Base-by-base conservation (phyloP, 2,329 filamentous ascomycete species). In the Epichloe brachyelytri region DNA sequence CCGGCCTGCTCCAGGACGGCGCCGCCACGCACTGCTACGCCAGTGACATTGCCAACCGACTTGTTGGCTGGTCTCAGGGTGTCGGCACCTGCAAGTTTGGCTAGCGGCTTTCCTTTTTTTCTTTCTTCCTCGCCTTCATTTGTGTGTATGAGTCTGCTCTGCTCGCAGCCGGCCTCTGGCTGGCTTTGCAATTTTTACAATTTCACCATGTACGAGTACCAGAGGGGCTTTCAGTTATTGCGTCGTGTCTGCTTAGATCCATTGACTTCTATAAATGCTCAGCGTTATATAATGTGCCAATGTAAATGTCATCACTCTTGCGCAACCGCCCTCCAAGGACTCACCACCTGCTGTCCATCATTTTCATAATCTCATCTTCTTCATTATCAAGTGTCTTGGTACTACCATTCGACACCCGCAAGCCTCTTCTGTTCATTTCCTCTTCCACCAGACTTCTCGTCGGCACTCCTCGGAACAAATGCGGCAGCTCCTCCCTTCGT, bases 401-500 rank as follows among this genome's bases (percentile, higher is more conserved):
- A 12, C 51, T 55, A n/a, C 62, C 65, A 45, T 64, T 65, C 10
- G 60, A 64, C 19, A 63, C 53, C 34, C 56, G 59, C 22, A 76
- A 50, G 3, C 74, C 73, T 54, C 75, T 73, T 59, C 69, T 72
- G 57, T 75, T 71, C 62, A 88, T 66, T 65, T 86, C 83, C 5
- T 62, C 68, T 51, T 82, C 76, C 11, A 90, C 65, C 34, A 70
- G 71, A 11, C 72, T 71, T 34, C 81, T 72, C 17, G 74, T 80
- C 56, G 87, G 62, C 62, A 87, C 76, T 3, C 71, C 74, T 39
- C 62, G 62, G 2, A 64, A 60, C 15, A 75, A 63, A 19, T 65
- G 67, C n/a, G 71, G 70, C 70, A 80, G 76, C 48, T 74, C 76
- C 48, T 74, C 73, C 59, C 68, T 75, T 60, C 86, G 82, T 41